Evolutionary conservation across 2,329 filamentous ascomycete species (phyloP).

Genomic region (Exophiala mesophila): DNA sequence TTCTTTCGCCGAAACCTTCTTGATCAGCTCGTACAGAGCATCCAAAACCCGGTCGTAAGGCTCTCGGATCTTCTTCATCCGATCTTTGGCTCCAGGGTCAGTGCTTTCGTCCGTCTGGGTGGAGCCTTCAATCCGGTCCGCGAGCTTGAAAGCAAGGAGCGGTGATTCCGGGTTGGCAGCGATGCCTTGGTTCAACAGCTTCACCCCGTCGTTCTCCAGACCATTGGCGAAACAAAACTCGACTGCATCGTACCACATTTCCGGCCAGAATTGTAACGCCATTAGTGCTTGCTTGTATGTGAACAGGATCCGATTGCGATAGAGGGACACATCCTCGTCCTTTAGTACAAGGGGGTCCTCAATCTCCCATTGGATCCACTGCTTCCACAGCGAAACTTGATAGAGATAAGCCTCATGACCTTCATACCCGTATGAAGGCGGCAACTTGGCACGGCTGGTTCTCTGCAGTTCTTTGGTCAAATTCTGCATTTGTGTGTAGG

Average conservation of each 20-base stretch:
- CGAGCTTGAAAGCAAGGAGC: slow-evolving; percentile 80
- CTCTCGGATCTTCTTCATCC: slow-evolving; percentile 69
- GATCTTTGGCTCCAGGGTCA: slow-evolving; percentile 54
- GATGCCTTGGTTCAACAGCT: slow-evolving; percentile 77
- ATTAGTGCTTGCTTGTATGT: slow-evolving; percentile 92
- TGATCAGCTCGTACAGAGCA: slow-evolving; percentile 80
- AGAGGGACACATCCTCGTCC: slow-evolving; percentile 69
- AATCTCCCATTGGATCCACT: slow-evolving; percentile 94
- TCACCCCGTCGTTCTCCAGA: slow-evolving; percentile 65
- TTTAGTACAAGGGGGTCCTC: slow-evolving; percentile 83
- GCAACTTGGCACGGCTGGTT: slow-evolving; percentile 72
- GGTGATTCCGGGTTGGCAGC: slow-evolving; percentile 91
- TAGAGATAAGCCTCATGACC: slow-evolving; percentile 77
- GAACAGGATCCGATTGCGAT: slow-evolving; percentile 75
- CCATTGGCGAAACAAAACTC: slow-evolving; percentile 85
- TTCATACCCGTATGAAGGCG: slow-evolving; percentile 78
- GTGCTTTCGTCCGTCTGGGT: slow-evolving; percentile 73
- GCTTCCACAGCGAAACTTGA: slow-evolving; percentile 85
- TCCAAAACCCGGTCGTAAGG: slow-evolving; percentile 80
- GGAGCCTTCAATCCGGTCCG: slow-evolving; percentile 77
- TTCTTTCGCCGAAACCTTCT: slow-evolving; percentile 63
- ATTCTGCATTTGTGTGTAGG: slow-evolving; percentile 85
- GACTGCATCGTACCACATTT: slow-evolving; percentile 91
- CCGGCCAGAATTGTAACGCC: slow-evolving; percentile 89
- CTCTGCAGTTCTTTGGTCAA: slow-evolving; percentile 71